Base-by-base conservation (phyloP, 2,329 filamentous ascomycete genomes). In the Apiospora marii region DNA sequence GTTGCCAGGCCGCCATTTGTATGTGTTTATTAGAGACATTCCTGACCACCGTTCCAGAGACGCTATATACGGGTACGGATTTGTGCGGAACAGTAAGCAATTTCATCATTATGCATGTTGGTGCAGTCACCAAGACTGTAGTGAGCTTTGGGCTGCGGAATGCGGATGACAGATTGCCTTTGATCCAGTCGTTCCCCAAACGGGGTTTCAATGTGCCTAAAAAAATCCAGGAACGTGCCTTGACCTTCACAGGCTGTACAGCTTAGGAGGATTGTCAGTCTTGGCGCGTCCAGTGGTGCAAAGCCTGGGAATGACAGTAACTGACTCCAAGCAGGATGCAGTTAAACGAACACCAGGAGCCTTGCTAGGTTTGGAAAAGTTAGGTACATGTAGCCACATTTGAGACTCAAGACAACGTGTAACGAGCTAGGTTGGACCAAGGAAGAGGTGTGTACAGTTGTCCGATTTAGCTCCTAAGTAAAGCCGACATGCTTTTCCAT, bases 391-490 rank as follows among this genome's bases (percentile, higher is more conserved):
- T 64, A 41, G 58, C 58, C 34, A 64, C 58, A 64, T 41, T 64
- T 64, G 34, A 64, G 58, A 64, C 58, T 41, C 58, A 64, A 64
- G 58, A 24, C 58, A 64, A 41, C 58, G 34, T 64, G 58, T 64
- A 64, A 64, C 58, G n/a, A 64, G 30, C 58, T 64, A 64, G 58
- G 58, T 64, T 64, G 34, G 34, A 24, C 58, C 58, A 64, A 64
- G 30, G 58, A 64, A 64, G 22, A 22, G 30, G 58, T 41, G 34
- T 64, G 58, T 64, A 64, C 58, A 64, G 58, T 64, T 64, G 58
- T 64, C 58, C 58, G 58, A 64, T n/a, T 64, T 64, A 64, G 58
- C 58, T 30, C 58, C 58, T 64, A 64, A 41, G 58, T 64, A 64
- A 64, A 41, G 58, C 58, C 58, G 58, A 64, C 41, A 64, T 64